These are phyloP conservation scores for Exophiala alcalophila DNA, from an alignment of 2,329 filamentous ascomycete genomes.

Conservation along the genomic window DNA sequence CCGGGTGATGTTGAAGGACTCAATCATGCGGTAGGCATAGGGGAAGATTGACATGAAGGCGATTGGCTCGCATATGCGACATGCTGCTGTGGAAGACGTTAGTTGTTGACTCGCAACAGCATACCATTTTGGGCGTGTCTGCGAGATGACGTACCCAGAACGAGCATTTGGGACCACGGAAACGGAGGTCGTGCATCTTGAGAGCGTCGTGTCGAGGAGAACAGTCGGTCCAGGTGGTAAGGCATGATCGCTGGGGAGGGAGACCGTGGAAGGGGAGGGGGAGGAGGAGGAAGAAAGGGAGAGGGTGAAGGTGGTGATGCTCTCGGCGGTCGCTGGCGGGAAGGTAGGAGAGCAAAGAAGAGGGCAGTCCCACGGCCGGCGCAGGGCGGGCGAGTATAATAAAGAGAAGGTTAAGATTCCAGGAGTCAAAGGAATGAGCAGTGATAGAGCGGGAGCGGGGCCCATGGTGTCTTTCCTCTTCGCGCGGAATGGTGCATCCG, in stretches of 20 bases:
- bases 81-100: conserved; percentile 61
- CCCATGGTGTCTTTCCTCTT: conserved; percentile 9
- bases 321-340: conserved; percentile 15
- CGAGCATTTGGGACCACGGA: conserved; percentile 56
- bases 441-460: conserved; percentile 23
- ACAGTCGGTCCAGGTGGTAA: conserved; percentile 15
- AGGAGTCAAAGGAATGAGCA: conserved; percentile 23
- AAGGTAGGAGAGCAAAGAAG: conserved; percentile 23
- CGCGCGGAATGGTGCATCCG: conserved; percentile 26
- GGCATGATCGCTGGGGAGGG: conserved; percentile 25
- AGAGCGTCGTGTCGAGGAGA: conserved; percentile 8
- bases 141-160: conserved; percentile 42
- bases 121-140: conserved; percentile 14
- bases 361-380: conserved; percentile 12
- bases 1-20: conserved; percentile 81
- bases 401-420: conserved; percentile 23
- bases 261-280: too few relatives aligned
- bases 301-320: conserved; percentile 2
- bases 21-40: conserved; percentile 97
- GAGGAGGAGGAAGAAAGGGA: conserved; percentile 2
- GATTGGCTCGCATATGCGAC: conserved; percentile 96
- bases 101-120: conserved; percentile 23
- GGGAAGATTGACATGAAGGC: conserved; percentile 99
- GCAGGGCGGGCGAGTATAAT: conserved; percentile 20
- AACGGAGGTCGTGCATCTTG: conserved; percentile 46